These are phyloP conservation scores for Candida stauntonica DNA, from an alignment of 805 yeast species.

Conservation along the genomic window DNA sequence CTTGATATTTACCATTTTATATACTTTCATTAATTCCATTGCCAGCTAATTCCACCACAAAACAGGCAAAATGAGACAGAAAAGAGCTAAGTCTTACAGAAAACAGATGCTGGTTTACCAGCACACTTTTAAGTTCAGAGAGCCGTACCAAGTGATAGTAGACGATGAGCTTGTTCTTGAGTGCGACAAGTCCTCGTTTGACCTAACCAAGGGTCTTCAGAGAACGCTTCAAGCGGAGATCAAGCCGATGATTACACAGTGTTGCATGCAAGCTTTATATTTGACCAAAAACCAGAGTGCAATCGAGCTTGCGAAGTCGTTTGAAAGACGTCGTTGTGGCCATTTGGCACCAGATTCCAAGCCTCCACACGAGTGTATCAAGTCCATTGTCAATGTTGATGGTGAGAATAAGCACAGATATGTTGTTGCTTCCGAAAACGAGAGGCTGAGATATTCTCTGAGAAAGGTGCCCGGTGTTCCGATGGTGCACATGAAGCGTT, in stretches of 20 bases:
- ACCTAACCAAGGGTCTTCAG: slow-evolving; percentile 73
- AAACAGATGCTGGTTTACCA: slow-evolving; percentile 85
- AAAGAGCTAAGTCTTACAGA: slow-evolving; percentile 89
- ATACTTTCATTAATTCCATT: no score
- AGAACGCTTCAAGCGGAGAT: slow-evolving; percentile 81
- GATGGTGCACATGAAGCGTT: slow-evolving; percentile 75
- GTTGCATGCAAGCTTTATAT: slow-evolving; percentile 87
- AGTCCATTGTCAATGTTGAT: slow-evolving; percentile 60
- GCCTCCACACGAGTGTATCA: slow-evolving; percentile 71
- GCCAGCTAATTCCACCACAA: neutral
- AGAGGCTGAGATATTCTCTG: slow-evolving; percentile 59
- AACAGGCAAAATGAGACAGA: slow-evolving; percentile 73
- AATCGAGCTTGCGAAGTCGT: slow-evolving; percentile 71
- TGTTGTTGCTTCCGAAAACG: slow-evolving; percentile 80
- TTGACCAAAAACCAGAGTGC: slow-evolving; percentile 67
- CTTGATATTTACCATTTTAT: no score
- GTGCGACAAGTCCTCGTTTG: slow-evolving; percentile 64
- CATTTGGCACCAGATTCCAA: slow-evolving; percentile 64
- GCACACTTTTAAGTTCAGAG: slow-evolving; percentile 86
- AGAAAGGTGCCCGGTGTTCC: slow-evolving; percentile 89
- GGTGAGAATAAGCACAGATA: slow-evolving; percentile 89
- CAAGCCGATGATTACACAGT: slow-evolving; percentile 92
- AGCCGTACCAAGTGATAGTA: slow-evolving; percentile 86
- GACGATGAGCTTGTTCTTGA: slow-evolving; percentile 75
- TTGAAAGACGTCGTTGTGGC: slow-evolving; percentile 91